phyloP scores from a whole-genome alignment of 2,329 filamentous ascomycete species.

The Camptophora hylomeconis region DNA sequence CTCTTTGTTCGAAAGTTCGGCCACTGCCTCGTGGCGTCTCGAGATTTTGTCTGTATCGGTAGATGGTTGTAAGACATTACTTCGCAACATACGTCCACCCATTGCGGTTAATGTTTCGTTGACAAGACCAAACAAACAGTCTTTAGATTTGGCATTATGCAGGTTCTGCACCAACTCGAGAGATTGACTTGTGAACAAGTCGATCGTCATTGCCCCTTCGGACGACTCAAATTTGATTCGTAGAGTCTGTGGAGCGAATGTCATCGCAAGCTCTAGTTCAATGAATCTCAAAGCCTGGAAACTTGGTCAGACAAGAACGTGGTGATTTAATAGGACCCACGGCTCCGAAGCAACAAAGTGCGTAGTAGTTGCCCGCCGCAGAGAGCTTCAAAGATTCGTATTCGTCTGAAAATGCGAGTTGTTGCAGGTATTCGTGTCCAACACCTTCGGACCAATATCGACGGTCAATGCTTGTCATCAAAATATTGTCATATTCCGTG shows the following conservation, averaged over 20 bases:
- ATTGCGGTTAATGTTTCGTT: slow-evolving; percentile 81
- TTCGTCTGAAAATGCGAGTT: slow-evolving; percentile 68
- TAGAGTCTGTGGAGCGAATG: slow-evolving; percentile 66
- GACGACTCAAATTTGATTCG: slow-evolving; percentile 78
- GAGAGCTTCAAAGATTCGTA: slow-evolving; percentile 68
- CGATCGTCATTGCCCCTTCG: slow-evolving; percentile 91
- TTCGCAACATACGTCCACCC: slow-evolving; percentile 71
- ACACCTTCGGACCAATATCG: slow-evolving; percentile 70
- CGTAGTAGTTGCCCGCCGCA: slow-evolving; percentile 71
- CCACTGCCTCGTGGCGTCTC: slow-evolving; percentile 66
- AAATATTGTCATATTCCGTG: slow-evolving; percentile 24
- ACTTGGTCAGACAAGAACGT: slow-evolving; percentile 7
- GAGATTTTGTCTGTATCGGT: slow-evolving; percentile 56
- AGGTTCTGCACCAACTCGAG: slow-evolving; percentile 85
- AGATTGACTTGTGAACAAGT: slow-evolving; percentile 72
- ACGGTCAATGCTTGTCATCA: slow-evolving; percentile 55
- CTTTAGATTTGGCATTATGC: slow-evolving; percentile 61
- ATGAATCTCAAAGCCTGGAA: slow-evolving; percentile 66
- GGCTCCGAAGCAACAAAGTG: slow-evolving; percentile 72
- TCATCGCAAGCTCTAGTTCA: slow-evolving; percentile 53
- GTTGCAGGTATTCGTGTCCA: slow-evolving; percentile 65
- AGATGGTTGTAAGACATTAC: slow-evolving; percentile 78
- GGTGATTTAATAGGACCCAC: slow-evolving; percentile 37
- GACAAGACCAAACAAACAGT: slow-evolving; percentile 72
- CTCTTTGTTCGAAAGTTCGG: slow-evolving; percentile 69